Base-by-base conservation (phyloP, 345 rosid genomes). In the Noccaea caerulescens region DNA sequence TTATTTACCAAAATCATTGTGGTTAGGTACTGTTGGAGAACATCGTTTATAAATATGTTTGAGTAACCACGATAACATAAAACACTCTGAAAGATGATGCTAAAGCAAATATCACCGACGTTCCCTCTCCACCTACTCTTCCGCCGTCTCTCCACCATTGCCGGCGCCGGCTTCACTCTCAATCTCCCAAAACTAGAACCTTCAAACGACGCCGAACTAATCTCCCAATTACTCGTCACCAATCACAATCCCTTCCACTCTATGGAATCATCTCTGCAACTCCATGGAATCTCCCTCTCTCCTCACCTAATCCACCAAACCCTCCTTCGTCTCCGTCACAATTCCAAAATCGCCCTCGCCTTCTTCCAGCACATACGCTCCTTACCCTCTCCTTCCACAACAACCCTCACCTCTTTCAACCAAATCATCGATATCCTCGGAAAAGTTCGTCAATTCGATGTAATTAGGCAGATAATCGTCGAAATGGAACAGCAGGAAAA, bases 181-280 rank as follows among this genome's bases (percentile, higher is more conserved):
- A 8, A 38, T 12, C 84, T 87, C 25, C 97, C 93, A 4, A 47
- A 69, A 6, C 78, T 88, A 13, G 72, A 85, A 63, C 83, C 90
- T 0, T 87, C 93, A 12, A 58, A 75, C 2, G 96, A 90, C 44
- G 98, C 97, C 4, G 94, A 93, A 7, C 52, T 76, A 37, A 77
- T 90, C 14, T 82, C 94, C 8, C 85, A 90, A 54, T 56, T 93
- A 68, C 83, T 93, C 6, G 82, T 87, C 66, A 72, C 82, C 33
- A 88, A 88, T 45, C 91, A 91, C 86, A 93, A 93, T 64, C 97
- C 98, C 4, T 91, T 84, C 77, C 97, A 91, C 72, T 77, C 77
- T 53, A 80, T 83, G 86, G 98, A 91, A 74, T 87, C 96, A 1
- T 82, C 90, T 50, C 83, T 86, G 57, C 98, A 93, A 61, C 90